Base-by-base conservation (phyloP, 139 green algal genomes). In the Edaphochlamys debaryana region DNA sequence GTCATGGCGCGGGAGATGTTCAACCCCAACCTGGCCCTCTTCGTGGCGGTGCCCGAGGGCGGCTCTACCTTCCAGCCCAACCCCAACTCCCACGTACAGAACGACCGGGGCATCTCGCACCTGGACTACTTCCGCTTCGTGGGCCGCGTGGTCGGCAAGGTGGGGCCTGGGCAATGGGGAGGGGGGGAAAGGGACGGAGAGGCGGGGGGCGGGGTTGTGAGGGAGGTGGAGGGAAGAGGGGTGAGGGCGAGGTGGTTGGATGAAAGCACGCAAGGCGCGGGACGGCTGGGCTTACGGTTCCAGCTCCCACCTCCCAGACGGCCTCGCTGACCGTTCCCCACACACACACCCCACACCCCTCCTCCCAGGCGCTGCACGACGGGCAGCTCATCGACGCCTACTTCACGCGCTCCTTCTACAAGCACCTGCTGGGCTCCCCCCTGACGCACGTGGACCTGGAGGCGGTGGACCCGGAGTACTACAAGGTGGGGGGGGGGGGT, bases 361-460 rank as follows among this genome's bases (percentile, higher is more conserved):
- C 37, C 70, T 48, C n/a, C 62, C 95, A 97, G 89, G 97, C 97
- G 8, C 84, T 99, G 86, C 92, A 96, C 67, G 97, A 99, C 81
- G 95, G 94, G 29, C 94, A 97, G 89, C 85, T 96, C 42, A 90
- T 98, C 32, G 96, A 99, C 84, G 96, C 94, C 48, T 95, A 99
- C 92, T 99, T 99, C 94, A 99, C 97, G 30, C 94, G 96, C 75
- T 97, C 93, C 77, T 99, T 99, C 92, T 99, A 99, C 94, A 99
- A 99, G 69, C 96, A 99, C 93, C 94, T 99, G 85, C 95, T 99
- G 60, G 95, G 94, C n/a, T 77, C 91, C 48, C 94, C 92, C 34
- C 89, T 99, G 37, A 98, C 95, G 34, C 98, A 98, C 79, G 91
- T 89, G 78, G 97, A 99, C 92, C 95, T 99, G 54, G 97, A 99